A percentile compares a stretch with the other conserved stretches of the same genome.
These are phyloP conservation scores for Linderina pennispora DNA, from an alignment of 192 early-diverging fungal genomes.

Conservation along the genomic window DNA sequence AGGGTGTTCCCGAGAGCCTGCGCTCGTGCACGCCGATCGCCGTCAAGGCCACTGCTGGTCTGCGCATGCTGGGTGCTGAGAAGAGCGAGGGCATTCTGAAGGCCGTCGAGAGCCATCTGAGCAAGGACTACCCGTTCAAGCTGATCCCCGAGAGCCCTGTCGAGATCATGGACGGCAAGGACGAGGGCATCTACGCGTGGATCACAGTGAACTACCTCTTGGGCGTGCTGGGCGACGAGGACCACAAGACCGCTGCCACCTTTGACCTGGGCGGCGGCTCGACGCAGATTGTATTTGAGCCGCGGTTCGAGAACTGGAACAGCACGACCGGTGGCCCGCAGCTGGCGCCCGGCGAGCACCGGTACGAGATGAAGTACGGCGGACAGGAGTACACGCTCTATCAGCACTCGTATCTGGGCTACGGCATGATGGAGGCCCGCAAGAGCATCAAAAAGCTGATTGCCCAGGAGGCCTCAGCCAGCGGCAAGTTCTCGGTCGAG, in stretches of 20 bases:
- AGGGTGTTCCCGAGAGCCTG: conserved; percentile 61
- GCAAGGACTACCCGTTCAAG: conserved; percentile 75
- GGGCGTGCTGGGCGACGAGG: conserved; percentile 51
- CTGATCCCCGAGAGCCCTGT: conserved; percentile 67
- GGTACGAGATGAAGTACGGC: conserved; percentile 63
- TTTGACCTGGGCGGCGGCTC: conserved; percentile 97
- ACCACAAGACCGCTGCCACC: conserved; percentile 71
- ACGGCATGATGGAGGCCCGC: conserved; percentile 85
- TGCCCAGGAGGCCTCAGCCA: conserved; percentile 23
- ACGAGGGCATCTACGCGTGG: conserved; percentile 99
- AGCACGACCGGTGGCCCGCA: conserved; percentile 27
- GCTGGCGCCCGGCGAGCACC: conserved; percentile 61
- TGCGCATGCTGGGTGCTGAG: conserved; percentile 68
- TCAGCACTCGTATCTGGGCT: conserved; percentile 94
- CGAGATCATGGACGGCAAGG: conserved; percentile 89
- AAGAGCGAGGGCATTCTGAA: conserved; percentile 70
- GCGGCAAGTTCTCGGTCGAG: conserved; percentile 30
- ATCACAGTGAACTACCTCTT: conserved; percentile 95
- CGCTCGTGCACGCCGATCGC: conserved; percentile 82
- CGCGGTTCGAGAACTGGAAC: conserved; percentile 45
- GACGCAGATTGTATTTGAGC: conserved; percentile 98
- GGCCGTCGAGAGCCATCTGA: conserved; percentile 61
- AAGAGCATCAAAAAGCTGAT: conserved; percentile 57
- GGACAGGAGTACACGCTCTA: conserved; percentile 74
- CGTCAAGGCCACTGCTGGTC: conserved; percentile 94